Base-by-base conservation (phyloP, 2,329 filamentous ascomycete genomes). In the Microdochium nivale region DNA sequence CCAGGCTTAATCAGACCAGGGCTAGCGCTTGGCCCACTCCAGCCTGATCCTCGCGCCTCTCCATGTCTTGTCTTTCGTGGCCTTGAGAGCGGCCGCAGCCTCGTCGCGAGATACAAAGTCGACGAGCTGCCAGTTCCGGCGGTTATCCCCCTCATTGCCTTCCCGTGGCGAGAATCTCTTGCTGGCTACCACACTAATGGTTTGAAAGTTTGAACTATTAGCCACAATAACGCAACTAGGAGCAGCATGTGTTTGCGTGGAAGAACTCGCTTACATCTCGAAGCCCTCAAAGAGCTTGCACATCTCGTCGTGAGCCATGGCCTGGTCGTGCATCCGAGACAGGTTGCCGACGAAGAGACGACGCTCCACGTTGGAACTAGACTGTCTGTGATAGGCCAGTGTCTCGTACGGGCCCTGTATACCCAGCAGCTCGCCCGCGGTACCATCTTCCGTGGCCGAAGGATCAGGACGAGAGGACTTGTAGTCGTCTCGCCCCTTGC, bases 261-360 rank as follows among this genome's bases (percentile, higher is more conserved):
- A 25, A 5, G 47, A 5, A 23, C 16, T 7, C 11, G 14, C 11
- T 58, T 65, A 71, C 65, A 75, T 63, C 10, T 73, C 65, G 55
- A 73, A 79, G 0, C 64, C 73, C 5, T 66, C 61, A 51, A 82
- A 76, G 1, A 81, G 62, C 3, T 70, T 64, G 3, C 64, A 63
- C 11, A 81, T 67, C 58, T 79, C 72, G 8, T 61, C 56, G 19
- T 74, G 69, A 54, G 77, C 73, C 8, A 73, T 67, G 2, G 62
- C 65, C 58, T 79, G 74, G 58, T 76, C 70, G 27, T 69, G 59
- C 70, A 78, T 77, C 55, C 68, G 68, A 19, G 69, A 69, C 19
- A 81, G 60, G 0, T 77, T 77, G 2, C 78, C 77, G 19, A 81
- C 70, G 50, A 73, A 80, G 2, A 81, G 59, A 25, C 76, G 19